Evolutionary conservation across 495 filamentous ascomycete genomes (phyloP).

Genomic region (Daldinia grandis): DNA sequence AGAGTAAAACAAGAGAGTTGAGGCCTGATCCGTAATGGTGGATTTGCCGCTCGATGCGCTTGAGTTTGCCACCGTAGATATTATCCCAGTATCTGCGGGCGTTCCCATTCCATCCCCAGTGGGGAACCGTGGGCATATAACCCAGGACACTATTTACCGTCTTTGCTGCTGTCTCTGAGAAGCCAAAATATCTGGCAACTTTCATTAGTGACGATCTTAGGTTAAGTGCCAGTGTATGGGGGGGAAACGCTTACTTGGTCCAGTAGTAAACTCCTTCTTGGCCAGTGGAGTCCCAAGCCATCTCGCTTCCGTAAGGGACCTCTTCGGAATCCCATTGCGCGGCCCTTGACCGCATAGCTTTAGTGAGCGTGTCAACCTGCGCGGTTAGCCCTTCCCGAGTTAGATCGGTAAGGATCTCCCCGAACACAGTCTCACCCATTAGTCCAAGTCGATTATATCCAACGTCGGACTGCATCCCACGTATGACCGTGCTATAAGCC

Average conservation of each 20-base stretch:
- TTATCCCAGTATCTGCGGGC: constrained; percentile 64
- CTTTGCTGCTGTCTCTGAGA: constrained; percentile 51
- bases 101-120: constrained; percentile 66
- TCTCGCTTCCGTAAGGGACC: constrained; percentile 63
- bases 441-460: constrained; percentile 53
- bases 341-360: constrained; percentile 54
- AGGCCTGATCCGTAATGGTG: constrained; percentile 66
- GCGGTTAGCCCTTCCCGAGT: constrained; percentile 50
- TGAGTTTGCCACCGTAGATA: constrained; percentile 57
- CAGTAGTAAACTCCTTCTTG: constrained; percentile 66
- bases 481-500: constrained; percentile 51
- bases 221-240: not conserved
- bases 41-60: constrained; percentile 62
- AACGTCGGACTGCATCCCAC: constrained; percentile 34
- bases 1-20: constrained; percentile 60
- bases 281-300: constrained; percentile 64
- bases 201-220: not conserved
- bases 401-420: constrained; percentile 57
- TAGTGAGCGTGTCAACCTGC: constrained; percentile 49
- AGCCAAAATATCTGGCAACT: constrained; percentile 53
- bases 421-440: constrained; percentile 64
- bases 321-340: constrained; percentile 51
- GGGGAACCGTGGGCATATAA: constrained; percentile 60
- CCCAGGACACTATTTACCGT: constrained; percentile 60
- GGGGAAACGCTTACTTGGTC: constrained; percentile 44